Evolutionary conservation across 108 stramenopile species (phyloP), one percentile per base, ranked within the genome.

Genomic region (Cyclotella choctawhatcheeana): DNA sequence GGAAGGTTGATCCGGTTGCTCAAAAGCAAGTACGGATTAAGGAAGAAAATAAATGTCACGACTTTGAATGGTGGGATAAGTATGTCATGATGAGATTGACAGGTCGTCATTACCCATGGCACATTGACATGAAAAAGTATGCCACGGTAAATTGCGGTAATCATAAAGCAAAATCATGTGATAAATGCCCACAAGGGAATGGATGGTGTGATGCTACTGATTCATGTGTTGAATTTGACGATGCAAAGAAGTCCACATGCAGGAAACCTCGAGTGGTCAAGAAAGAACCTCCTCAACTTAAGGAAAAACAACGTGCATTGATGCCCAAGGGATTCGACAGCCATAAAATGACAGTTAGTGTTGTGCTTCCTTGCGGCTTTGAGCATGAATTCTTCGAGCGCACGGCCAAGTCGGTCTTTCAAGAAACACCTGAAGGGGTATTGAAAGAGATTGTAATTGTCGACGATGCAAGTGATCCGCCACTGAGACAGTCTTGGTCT

Each of bases 61-160:
- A 81, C 63, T 81, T 81, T 54, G 84, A 81, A 24, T 84, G 84
- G 84, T 84, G 51, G 54, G 80, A 81, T 58, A 78, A 73, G 34
- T 64, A 84, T 69, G 84, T 84, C 5, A 34, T 64, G n/a, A 73
- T 72, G 66, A 65, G 76, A 50, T 44, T 84, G 29, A 69, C 79
- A 3, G 84, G 84, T 0, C 53, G 70, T 2, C 74, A 76, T 67
- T 35, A 76, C 48, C 83, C 83, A 24, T 79, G 83, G 76, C 74
- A 76, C 40, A 33, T 63, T 13, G 73, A 64, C 51, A 81, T 75
- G 64, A 45, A 68, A 34, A 81, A 74, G 54, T 75, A 81, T 31
- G 13, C 35, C 17, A 12, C 53, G 61, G 70, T 72, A 10, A 77
- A 43, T 44, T 82, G 81, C 43, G 81, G 81, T 5, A 76, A 72